phyloP scores from a whole-genome alignment of 148 eudicot species.

The Simmondsia chinensis region DNA sequence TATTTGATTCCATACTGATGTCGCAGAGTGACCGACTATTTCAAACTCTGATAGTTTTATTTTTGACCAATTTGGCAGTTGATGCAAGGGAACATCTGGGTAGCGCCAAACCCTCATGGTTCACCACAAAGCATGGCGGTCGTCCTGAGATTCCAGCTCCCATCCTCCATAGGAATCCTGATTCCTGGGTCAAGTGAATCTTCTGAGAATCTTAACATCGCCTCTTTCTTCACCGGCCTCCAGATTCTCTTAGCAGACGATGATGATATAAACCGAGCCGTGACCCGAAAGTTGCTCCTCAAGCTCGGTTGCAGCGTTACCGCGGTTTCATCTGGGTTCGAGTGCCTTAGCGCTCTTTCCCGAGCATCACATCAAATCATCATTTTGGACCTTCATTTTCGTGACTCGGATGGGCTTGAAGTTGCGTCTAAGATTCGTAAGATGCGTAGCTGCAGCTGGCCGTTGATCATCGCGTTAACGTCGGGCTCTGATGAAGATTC shows the following conservation, averaged over 20 bases:
- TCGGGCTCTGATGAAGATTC: conserved; percentile 34
- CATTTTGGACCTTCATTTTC: conserved; percentile 59
- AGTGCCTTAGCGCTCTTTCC: conserved; percentile 51
- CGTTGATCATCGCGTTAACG: conserved; percentile 55
- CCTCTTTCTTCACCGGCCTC: conserved; percentile 46
- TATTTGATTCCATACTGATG: too few relatives aligned
- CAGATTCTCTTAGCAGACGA: conserved; percentile 69
- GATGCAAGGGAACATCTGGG: conserved; percentile 90
- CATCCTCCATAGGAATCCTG: conserved; percentile 33
- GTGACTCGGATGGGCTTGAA: conserved; percentile 59
- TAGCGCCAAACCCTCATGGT: conserved; percentile 45
- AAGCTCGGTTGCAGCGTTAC: conserved; percentile 62
- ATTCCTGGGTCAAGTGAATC: conserved; percentile 41
- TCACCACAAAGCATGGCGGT: conserved; percentile 71
- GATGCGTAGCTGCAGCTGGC: conserved; percentile 61
- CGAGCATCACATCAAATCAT: conserved; percentile 37
- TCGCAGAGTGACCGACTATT: background rate
- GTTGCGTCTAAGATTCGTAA: conserved; percentile 47
- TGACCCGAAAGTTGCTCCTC: conserved; percentile 54
- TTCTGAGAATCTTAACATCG: conserved; percentile 22
- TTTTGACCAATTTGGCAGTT: conserved; percentile 30
- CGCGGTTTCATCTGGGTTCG: conserved; percentile 55
- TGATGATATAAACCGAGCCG: conserved; percentile 60
- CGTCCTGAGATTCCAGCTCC: conserved; percentile 50
- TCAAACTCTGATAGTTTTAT: background rate